Percentiles rank a stretch among this genome's conserved stretches.
phyloP scores from a whole-genome alignment of 306 rosid species.

The Castanea crenata region DNA sequence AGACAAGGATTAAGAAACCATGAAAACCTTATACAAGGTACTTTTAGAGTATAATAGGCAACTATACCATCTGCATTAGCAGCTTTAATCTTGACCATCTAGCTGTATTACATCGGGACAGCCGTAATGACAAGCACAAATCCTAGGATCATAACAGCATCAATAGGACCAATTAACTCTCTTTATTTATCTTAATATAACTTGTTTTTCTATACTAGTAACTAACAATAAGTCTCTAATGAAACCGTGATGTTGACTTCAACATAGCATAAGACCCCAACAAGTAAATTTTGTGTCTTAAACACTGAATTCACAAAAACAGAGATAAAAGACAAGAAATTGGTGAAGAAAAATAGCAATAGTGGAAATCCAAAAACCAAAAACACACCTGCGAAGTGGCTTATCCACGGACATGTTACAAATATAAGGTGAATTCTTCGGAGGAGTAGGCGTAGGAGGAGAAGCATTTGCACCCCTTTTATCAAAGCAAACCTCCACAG shows the following conservation, averaged over 20 bases:
- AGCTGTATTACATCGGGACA: neutral
- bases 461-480: constrained; percentile 62
- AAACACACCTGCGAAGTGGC: constrained; percentile 63
- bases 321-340: neutral
- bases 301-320: neutral
- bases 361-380: constrained; percentile 1
- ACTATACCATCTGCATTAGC: neutral
- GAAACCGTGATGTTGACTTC: neutral
- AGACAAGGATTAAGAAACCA: neutral
- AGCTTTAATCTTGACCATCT: neutral
- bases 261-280: neutral
- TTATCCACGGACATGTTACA: constrained; percentile 66
- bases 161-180: neutral
- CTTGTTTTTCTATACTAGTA: neutral
- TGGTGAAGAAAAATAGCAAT: neutral
- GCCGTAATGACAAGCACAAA: neutral
- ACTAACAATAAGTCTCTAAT: neutral
- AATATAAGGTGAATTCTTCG: constrained; percentile 71
- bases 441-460: constrained; percentile 80
- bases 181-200: neutral
- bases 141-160: neutral
- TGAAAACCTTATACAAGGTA: neutral
- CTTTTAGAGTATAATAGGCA: neutral
- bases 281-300: neutral
- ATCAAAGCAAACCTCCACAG: constrained; percentile 84